These are phyloP conservation scores for Ensete ventricosum DNA, from an alignment of 176 grass and related monocot genomes.

Conservation along the genomic window DNA sequence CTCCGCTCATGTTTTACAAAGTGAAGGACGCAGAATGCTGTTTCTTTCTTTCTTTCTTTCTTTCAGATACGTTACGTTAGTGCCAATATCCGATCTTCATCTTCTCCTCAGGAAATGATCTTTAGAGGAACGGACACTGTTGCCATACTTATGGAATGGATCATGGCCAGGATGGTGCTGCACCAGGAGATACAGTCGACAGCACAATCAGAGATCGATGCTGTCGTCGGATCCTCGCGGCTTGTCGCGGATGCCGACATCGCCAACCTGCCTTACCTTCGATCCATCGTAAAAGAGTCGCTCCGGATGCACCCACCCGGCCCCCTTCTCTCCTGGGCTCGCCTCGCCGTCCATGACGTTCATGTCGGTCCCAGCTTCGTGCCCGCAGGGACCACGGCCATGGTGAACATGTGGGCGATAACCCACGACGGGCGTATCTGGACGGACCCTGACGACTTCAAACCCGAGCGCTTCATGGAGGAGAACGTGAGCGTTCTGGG, in stretches of 20 bases:
- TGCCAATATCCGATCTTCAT: neutral
- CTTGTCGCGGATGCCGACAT: constrained; percentile 25
- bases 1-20: too few relatives aligned
- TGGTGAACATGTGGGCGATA: constrained; percentile 43
- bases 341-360: constrained; percentile 31
- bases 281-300: constrained; percentile 30
- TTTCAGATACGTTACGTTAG: too few relatives aligned
- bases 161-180: constrained; percentile 32
- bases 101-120: constrained; percentile 29
- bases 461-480: constrained; percentile 30
- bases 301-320: constrained; percentile 35
- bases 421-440: constrained; percentile 27
- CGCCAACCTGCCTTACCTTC: constrained; percentile 27
- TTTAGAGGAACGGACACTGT: constrained; percentile 38
- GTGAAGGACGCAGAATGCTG: too few relatives aligned
- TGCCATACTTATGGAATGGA: constrained; percentile 37
- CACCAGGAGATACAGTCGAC: constrained; percentile 31
- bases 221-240: constrained; percentile 1
- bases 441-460: constrained; percentile 17
- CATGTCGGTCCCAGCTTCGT: constrained; percentile 20
- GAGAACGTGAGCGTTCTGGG: constrained; percentile 26
- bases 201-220: constrained; percentile 34
- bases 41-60: too few relatives aligned
- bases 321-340: constrained; percentile 38
- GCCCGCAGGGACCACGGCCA: constrained; percentile 27